These are phyloP conservation scores for Ensete ventricosum DNA, from an alignment of 176 grass and related monocot species.

Conservation along the genomic window DNA sequence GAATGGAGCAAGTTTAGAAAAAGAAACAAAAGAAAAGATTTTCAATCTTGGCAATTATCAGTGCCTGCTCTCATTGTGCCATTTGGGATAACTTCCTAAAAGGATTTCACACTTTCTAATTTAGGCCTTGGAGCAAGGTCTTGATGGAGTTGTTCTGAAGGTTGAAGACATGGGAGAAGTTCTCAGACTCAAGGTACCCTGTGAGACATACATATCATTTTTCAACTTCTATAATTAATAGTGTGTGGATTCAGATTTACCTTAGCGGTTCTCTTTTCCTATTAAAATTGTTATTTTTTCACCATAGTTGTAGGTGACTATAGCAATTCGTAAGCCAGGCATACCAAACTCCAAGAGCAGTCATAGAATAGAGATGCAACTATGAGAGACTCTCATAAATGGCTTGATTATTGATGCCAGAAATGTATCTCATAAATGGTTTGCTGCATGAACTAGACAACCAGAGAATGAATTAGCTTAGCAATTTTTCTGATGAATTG, in stretches of 20 bases:
- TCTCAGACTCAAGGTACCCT: conserved; percentile 76
- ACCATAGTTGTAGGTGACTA: neutral
- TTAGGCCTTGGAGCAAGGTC: conserved; percentile 87
- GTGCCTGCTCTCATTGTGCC: neutral
- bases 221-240: neutral
- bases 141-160: conserved; percentile 83
- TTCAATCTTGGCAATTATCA: neutral
- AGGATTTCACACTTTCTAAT: conserved; percentile 17
- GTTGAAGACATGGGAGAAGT: conserved; percentile 68
- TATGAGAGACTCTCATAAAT: too few species aligned
- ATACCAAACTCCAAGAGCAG: neutral
- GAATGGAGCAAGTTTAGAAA: conserved; percentile 5
- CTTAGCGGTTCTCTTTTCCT: neutral
- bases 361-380: too few species aligned
- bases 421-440: too few species aligned
- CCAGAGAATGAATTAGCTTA: too few species aligned
- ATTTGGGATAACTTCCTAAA: neutral
- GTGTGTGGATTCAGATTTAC: neutral
- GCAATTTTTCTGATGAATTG: too few species aligned
- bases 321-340: neutral
- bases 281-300: neutral
- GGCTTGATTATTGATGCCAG: too few species aligned
- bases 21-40: neutral
- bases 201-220: neutral
- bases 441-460: too few species aligned